These are phyloP conservation scores for Neoascochyta sp. DNA, from an alignment of 2,329 filamentous ascomycete species.

Conservation along the genomic window DNA sequence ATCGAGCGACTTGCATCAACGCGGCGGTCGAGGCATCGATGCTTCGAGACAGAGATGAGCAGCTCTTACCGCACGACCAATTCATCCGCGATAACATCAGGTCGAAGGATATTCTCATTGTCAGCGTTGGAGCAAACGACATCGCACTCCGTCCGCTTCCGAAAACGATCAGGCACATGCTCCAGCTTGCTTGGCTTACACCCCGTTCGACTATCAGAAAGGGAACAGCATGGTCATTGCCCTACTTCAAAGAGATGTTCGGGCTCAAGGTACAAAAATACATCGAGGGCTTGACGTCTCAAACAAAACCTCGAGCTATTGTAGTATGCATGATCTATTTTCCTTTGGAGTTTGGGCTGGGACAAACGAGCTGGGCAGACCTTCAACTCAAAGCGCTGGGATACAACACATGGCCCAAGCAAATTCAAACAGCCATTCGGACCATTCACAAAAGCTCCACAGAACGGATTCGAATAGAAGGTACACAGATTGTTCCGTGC, in stretches of 20 bases:
- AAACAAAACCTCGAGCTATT: constrained; percentile 32
- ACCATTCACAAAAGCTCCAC: constrained; percentile 33
- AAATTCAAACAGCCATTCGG: constrained; percentile 33
- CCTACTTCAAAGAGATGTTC: constrained; percentile 34
- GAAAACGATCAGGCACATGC: constrained; percentile 30
- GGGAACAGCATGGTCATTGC: constrained; percentile 23
- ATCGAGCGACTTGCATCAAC: constrained; percentile 36
- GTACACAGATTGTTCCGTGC: constrained; percentile 31
- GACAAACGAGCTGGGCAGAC: constrained; percentile 35
- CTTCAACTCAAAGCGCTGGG: constrained; percentile 27
- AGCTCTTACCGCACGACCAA: constrained; percentile 30
- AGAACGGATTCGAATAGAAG: constrained; percentile 22
- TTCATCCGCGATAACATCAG: constrained; percentile 36
- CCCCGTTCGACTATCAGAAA: constrained; percentile 18
- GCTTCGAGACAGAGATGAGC: constrained; percentile 28
- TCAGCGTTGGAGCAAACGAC: constrained; percentile 39
- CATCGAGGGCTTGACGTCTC: constrained; percentile 20
- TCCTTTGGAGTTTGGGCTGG: constrained; percentile 27
- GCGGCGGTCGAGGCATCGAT: constrained; percentile 35
- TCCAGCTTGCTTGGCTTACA: constrained; percentile 32
- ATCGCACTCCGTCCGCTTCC: constrained; percentile 29
- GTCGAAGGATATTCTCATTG: constrained; percentile 30
- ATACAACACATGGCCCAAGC: constrained; percentile 27
- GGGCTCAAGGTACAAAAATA: constrained; percentile 26
- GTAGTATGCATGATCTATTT: constrained; percentile 41